Percentiles rank a stretch among this genome's conserved stretches.
These are phyloP conservation scores for Aspergillus nanangensis DNA, from an alignment of 495 filamentous ascomycete species.

Conservation along the genomic window DNA sequence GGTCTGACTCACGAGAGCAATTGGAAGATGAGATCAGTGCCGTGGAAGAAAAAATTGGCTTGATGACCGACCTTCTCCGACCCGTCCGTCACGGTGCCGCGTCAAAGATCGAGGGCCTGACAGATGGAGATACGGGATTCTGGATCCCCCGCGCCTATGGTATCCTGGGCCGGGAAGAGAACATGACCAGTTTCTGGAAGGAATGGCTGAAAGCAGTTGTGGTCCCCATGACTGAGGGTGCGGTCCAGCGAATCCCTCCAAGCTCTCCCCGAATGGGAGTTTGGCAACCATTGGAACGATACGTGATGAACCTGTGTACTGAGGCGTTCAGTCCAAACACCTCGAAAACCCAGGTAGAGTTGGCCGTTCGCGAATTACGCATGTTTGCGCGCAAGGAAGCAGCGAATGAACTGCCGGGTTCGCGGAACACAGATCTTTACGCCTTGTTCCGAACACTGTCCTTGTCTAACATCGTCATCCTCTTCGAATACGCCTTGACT, in stretches of 20 bases:
- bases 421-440: conserved; percentile 88
- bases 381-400: conserved; percentile 93
- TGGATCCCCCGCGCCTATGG: conserved; percentile 96
- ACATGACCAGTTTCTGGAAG: conserved; percentile 93
- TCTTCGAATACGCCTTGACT: conserved; percentile 89
- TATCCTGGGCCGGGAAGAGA: conserved; percentile 80
- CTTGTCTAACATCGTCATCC: conserved; percentile 82
- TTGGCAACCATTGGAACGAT: conserved; percentile 95
- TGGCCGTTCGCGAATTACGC: conserved; percentile 83
- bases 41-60: conserved; percentile 91
- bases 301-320: conserved; percentile 95
- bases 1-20: conserved; percentile 71
- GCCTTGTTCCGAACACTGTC: conserved; percentile 86
- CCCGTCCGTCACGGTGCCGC: conserved; percentile 92
- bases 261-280: conserved; percentile 89
- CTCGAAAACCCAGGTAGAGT: conserved; percentile 93
- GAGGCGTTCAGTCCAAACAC: conserved; percentile 88
- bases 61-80: conserved; percentile 94
- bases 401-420: conserved; percentile 87
- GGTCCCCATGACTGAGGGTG: conserved; percentile 91
- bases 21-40: conserved; percentile 93
- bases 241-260: conserved; percentile 72
- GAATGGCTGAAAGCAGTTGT: conserved; percentile 92
- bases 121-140: conserved; percentile 91
- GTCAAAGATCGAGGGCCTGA: conserved; percentile 94